phyloP scores from a whole-genome alignment of 1,139 yeast species.

The Candida sanyaensis region DNA sequence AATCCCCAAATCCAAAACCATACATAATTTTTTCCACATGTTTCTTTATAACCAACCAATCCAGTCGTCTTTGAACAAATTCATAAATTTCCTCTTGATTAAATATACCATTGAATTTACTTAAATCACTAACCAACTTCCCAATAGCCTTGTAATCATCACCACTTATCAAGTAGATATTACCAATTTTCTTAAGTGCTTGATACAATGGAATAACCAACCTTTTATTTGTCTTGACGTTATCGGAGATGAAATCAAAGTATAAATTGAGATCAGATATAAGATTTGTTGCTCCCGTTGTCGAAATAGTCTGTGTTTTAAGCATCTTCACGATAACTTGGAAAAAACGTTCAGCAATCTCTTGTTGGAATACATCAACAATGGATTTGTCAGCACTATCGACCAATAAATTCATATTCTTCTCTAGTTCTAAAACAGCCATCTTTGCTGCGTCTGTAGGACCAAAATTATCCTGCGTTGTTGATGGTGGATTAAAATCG shows the following conservation, averaged over 20 bases:
- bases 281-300: constrained; percentile 78
- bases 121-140: constrained; percentile 76
- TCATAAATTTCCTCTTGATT: constrained; percentile 93
- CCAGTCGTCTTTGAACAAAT: constrained; percentile 84
- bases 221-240: constrained; percentile 61
- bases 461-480: constrained; percentile 31
- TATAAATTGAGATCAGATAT: constrained; percentile 75
- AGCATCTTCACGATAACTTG: constrained; percentile 73
- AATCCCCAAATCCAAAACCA: constrained; percentile 76
- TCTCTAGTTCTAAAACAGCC: constrained; percentile 61
- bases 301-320: constrained; percentile 67
- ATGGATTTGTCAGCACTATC: constrained; percentile 89
- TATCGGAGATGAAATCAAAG: constrained; percentile 64
- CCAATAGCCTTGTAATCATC: constrained; percentile 84
- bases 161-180: constrained; percentile 74
- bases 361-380: constrained; percentile 91
- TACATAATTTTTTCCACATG: constrained; percentile 95
- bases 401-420: constrained; percentile 73
- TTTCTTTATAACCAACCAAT: constrained; percentile 74
- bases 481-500: constrained; percentile 35
- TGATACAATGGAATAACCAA: constrained; percentile 74
- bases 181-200: constrained; percentile 83
- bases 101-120: constrained; percentile 86
- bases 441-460: constrained; percentile 73
- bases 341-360: constrained; percentile 86